These are phyloP conservation scores for Proliferodiscus dingleyae DNA, from an alignment of 2,329 filamentous ascomycete genomes.

Conservation along the genomic window DNA sequence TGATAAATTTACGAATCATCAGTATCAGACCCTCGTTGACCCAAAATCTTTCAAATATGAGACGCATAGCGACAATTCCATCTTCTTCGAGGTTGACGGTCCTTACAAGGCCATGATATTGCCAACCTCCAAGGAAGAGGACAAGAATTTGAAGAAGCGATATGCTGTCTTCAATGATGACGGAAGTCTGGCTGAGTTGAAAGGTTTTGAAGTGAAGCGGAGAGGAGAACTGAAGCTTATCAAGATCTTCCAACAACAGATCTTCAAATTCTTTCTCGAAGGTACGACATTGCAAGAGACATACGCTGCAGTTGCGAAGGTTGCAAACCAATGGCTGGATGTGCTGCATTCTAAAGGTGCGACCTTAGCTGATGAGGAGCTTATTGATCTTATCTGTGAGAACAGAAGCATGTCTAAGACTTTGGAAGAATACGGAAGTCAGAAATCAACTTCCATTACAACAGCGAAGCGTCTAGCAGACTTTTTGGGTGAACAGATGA, in stretches of 20 bases:
- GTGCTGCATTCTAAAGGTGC: slow-evolving; percentile 84
- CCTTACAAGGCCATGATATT: slow-evolving; percentile 97
- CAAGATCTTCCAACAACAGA: slow-evolving; percentile 99
- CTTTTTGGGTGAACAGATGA: slow-evolving; percentile 96
- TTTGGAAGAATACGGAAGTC: slow-evolving; percentile 87
- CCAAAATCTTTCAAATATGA: slow-evolving; percentile 80
- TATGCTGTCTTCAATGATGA: slow-evolving; percentile 99
- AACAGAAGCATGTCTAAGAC: slow-evolving; percentile 98
- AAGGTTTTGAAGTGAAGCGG: slow-evolving; percentile 96
- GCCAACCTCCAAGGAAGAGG: slow-evolving; percentile 96
- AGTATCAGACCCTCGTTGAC: slow-evolving; percentile 88
- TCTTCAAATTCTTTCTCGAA: slow-evolving; percentile 98
- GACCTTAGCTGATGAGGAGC: slow-evolving; percentile 89
- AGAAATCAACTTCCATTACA: slow-evolving; percentile 99
- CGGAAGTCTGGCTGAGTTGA: slow-evolving; percentile 88
- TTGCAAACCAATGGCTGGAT: slow-evolving; percentile 95
- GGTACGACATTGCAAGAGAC: slow-evolving; percentile 82
- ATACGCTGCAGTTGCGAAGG: slow-evolving; percentile 85
- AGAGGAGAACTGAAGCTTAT: slow-evolving; percentile 97
- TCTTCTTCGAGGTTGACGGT: slow-evolving; percentile 98
- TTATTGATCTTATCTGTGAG: slow-evolving; percentile 99
- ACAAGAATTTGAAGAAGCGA: slow-evolving; percentile 98
- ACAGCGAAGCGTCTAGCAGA: slow-evolving; percentile 92
- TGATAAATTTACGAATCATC: slow-evolving; percentile 90
- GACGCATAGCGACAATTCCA: slow-evolving; percentile 96